Evolutionary conservation across 768 basidiomycete species (phyloP), one percentile per base, ranked within the genome.

Genomic region (Hygrophoropsis aurantiaca): DNA sequence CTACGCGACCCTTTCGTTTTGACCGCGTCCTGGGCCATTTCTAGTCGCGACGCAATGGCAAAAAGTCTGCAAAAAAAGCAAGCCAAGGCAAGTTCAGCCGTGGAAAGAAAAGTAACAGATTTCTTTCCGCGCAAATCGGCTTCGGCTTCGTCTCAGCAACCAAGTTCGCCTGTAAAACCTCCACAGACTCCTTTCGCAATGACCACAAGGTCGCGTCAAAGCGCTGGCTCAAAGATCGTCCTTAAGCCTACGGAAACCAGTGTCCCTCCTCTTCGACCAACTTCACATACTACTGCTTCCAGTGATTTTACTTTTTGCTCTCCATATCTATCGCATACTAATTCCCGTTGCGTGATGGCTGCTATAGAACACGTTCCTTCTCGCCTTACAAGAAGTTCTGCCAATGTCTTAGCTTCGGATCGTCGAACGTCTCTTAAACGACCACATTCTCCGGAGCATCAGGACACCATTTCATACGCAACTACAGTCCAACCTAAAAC

Each of bases 111-210:
- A 21, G 44, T 82, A 20, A 77, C 76, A 6, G 71, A 77, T 32
- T 82, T 76, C 54, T 81, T 81, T 46, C 23, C 60, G 30, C 71
- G 67, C 34, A 69, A 52, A 54, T 49, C 58, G 1, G 46, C 52
- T 16, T 40, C 44, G 27, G 46, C 52, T 32, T 47, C 55, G 27
- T 30, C 27, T 30, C 27, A 30, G 13, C 27, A 6, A 34, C 47
- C 24, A 11, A 40, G 41, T 11, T 55, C 44, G 16, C 34, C 40
- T 11, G 30, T 40, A 21, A 24, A 5, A 21, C 38, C 20, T 11
- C 7, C 13, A 13, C 27, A 30, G 27, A 25, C 5, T 11, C 47
- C 26, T 20, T 53, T 9, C 24, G 32, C 33, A 33, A 26, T 45
- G 41, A 46, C 50, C 21, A 54, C 53, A 1, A 61, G 25, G 34